Evolutionary conservation across 371 early-diverging fungal genomes (phyloP).

Genomic region (Mortierella sp.): DNA sequence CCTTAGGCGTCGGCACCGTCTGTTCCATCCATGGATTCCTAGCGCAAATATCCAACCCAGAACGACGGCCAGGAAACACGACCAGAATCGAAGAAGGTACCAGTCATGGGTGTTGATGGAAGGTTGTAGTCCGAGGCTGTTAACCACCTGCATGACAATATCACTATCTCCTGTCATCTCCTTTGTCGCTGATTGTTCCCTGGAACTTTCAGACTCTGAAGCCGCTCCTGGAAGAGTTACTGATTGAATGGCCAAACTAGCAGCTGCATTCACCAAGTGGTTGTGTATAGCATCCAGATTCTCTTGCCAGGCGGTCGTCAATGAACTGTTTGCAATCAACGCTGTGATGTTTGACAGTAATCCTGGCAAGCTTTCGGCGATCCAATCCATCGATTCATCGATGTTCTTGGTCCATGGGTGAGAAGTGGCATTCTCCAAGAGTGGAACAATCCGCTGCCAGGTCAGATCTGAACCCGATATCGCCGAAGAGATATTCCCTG

Average conservation of each 20-base stretch:
- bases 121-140: slow-evolving; percentile 40
- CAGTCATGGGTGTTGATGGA: slow-evolving; percentile 47
- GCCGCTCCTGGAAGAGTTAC: neutral
- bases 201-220: neutral
- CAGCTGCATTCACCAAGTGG: slow-evolving; percentile 10
- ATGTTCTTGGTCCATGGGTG: slow-evolving; percentile 13
- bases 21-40: slow-evolving; percentile 39
- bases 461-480: neutral
- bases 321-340: slow-evolving; percentile 8
- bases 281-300: slow-evolving; percentile 15
- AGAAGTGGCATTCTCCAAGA: slow-evolving; percentile 10
- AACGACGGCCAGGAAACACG: slow-evolving; percentile 25
- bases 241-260: slow-evolving; percentile 3
- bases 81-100: slow-evolving; percentile 50
- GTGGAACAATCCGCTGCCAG: neutral
- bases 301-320: neutral
- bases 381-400: slow-evolving; percentile 14
- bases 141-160: slow-evolving; percentile 50
- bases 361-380: slow-evolving; percentile 11
- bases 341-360: slow-evolving; percentile 32
- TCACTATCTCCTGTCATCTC: slow-evolving; percentile 19
- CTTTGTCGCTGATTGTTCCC: neutral
- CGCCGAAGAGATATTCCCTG: neutral
- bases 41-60: slow-evolving; percentile 36
- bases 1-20: slow-evolving; percentile 28